Evolutionary conservation across 805 yeast species (phyloP), one percentile per base, ranked within the genome.

Genomic region (Candida boidinii): DNA sequence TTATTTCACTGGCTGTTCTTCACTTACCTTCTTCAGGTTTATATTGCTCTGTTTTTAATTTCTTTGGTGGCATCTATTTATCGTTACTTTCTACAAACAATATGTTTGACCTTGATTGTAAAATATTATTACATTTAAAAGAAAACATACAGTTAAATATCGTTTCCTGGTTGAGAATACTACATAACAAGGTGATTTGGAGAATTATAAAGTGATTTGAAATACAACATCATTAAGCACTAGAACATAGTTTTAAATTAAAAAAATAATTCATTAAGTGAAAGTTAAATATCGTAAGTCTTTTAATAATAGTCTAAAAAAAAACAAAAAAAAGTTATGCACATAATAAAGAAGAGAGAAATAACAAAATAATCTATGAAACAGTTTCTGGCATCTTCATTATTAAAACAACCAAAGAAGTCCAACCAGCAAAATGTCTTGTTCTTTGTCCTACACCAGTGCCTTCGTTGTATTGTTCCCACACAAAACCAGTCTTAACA

Each of bases 381-480:
- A 41, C 24, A 23, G 31, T 41, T 37, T 71, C 78, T 2, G 92
- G 90, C 92, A 83, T 79, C 35, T 70, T 69, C 90, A 92, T 81
- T 49, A 92, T 83, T 40, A 75, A 64, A 5, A 83, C 73, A 10
- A 83, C 81, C 38, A 86, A 59, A 2, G 94, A 76, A 1, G 96
- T 79, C 98, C 98, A 92, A 2, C 98, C 98, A 26, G 85, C 65
- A 59, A 92, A 92, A 51, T 85, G 90, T 54, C 82, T 79, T 8
- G 90, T 88, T 7, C 96, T 88, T 43, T 72, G 71, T 3, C 86
- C 83, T 2, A 58, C 52, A 1, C 98, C 98, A 7, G 76, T 74
- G 11, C 46, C 51, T 40, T 85, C 90, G 43, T 83, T 78, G 54
- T 92, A 92, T 50, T 86, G 90, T 49, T 92, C 98, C 81, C 87